These are phyloP conservation scores for Sclerotinia borealis DNA, from an alignment of 2,329 filamentous ascomycete genomes.

Conservation along the genomic window DNA sequence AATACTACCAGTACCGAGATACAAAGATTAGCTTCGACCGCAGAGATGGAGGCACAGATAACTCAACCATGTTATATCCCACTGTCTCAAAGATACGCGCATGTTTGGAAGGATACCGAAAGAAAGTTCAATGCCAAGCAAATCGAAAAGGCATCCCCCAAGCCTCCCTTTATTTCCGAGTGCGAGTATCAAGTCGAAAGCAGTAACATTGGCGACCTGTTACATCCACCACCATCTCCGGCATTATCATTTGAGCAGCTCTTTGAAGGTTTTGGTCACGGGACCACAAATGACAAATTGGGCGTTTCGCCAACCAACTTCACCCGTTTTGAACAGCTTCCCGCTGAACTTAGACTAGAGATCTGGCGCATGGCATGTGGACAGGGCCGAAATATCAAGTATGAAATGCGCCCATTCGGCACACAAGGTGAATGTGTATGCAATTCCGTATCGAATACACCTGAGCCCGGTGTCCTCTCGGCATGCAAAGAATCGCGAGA, in stretches of 20 bases:
- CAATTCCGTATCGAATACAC: not conserved
- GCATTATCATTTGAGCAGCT: conserved; percentile 8
- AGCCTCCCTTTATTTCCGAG: conserved; percentile 4
- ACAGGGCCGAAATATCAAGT: conserved; percentile 1
- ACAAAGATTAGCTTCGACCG: not conserved
- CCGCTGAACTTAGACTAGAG: not conserved
- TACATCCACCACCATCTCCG: not conserved
- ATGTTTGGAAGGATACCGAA: not conserved
- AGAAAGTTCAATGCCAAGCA: not conserved
- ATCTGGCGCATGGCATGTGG: conserved; percentile 5
- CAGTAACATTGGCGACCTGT: not conserved
- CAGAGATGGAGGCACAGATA: not conserved
- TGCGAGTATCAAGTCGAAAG: conserved; percentile 10
- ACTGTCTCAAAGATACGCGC: too few relatives aligned
- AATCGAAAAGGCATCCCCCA: not conserved
- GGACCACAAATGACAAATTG: not conserved
- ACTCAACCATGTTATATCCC: not conserved
- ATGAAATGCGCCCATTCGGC: not conserved
- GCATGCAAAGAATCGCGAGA: conserved; percentile 2
- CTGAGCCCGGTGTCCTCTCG: not conserved
- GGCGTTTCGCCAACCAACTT: not conserved
- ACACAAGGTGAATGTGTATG: not conserved
- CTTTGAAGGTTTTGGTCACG: not conserved
- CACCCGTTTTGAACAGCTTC: not conserved
- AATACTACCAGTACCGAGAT: not conserved